Percentiles rank a stretch among this genome's conserved stretches.
These are phyloP conservation scores for Zygosaccharomyces kombuchaensis DNA, from an alignment of 805 yeast species.

Conservation along the genomic window DNA sequence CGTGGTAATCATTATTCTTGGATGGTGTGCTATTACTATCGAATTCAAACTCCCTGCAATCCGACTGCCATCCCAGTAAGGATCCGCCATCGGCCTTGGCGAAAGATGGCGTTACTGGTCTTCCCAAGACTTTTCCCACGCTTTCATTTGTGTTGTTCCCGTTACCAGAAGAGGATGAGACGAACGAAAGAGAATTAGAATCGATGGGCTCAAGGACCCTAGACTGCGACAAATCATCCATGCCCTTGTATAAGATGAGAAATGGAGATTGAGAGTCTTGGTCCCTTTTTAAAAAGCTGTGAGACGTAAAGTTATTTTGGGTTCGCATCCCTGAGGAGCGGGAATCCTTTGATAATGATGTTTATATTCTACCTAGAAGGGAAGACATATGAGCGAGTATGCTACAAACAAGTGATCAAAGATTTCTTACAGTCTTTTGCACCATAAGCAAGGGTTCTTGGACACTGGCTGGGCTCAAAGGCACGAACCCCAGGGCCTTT, in stretches of 20 bases:
- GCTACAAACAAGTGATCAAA: conserved; percentile 6
- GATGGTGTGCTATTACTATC: conserved; percentile 34
- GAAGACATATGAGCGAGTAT: conserved; percentile 7
- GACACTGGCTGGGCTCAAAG: conserved; percentile 9
- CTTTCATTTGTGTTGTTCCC: conserved; percentile 11
- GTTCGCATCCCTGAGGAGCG: neutral
- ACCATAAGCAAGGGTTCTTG: conserved; percentile 11
- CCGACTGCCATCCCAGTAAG: conserved; percentile 28
- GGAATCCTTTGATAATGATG: neutral
- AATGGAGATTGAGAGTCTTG: neutral
- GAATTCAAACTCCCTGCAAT: conserved; percentile 26
- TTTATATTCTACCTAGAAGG: conserved; percentile 12
- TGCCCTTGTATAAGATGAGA: neutral
- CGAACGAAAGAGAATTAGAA: conserved; percentile 26
- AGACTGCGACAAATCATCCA: conserved; percentile 14
- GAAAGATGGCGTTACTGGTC: conserved; percentile 17
- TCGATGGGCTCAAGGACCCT: conserved; percentile 28
- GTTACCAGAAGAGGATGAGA: conserved; percentile 21
- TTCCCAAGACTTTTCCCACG: conserved; percentile 8
- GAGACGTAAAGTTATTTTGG: neutral
- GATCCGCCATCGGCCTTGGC: conserved; percentile 7
- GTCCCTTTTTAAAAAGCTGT: neutral
- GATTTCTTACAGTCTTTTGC: conserved; percentile 21
- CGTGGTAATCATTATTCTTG: conserved; percentile 14
- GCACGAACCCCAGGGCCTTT: conserved; percentile 11